These are phyloP conservation scores for Eucalyptus lansdowneana DNA, from an alignment of 345 rosid genomes.

Conservation along the genomic window DNA sequence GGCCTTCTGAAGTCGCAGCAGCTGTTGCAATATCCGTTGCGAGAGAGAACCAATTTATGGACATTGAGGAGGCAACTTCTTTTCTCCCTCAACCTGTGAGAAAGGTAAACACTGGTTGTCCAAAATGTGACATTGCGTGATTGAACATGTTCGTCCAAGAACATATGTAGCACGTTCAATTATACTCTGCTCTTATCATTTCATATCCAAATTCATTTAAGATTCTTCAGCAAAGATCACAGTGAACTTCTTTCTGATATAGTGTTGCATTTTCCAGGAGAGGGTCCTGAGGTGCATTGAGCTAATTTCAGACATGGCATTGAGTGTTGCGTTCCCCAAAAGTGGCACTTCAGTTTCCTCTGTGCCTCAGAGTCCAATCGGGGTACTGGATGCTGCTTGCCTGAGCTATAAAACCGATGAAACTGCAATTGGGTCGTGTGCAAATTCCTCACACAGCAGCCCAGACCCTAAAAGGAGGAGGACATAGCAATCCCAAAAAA, in stretches of 20 bases:
- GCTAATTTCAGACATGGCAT: slow-evolving; percentile 13
- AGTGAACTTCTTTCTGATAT: neutral
- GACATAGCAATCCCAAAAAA: slow-evolving; percentile 31
- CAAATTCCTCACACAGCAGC: slow-evolving; percentile 25
- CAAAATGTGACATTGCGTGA: neutral
- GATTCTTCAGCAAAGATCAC: neutral
- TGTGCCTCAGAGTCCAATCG: slow-evolving; percentile 55
- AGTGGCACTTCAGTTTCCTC: slow-evolving; percentile 6
- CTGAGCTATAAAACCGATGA: slow-evolving; percentile 56
- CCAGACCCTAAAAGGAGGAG: slow-evolving; percentile 38
- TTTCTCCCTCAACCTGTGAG: slow-evolving; percentile 22
- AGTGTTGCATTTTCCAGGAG: slow-evolving; percentile 21
- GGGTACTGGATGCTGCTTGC: slow-evolving; percentile 65
- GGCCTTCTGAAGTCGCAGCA: slow-evolving; percentile 78
- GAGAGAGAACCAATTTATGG: slow-evolving; percentile 26
- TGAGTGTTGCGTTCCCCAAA: slow-evolving; percentile 8
- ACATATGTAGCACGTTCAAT: neutral
- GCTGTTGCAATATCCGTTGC: slow-evolving; percentile 49
- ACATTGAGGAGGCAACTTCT: slow-evolving; percentile 35
- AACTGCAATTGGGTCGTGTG: slow-evolving; percentile 23
- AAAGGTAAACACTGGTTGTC: slow-evolving; percentile 18
- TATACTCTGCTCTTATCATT: neutral
- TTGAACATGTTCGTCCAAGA: neutral
- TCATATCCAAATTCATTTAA: neutral
- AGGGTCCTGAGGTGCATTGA: slow-evolving; percentile 32